Conservation (phyloP, 2,329 filamentous ascomycete species). For the Neoarthrinium moseri region DNA sequence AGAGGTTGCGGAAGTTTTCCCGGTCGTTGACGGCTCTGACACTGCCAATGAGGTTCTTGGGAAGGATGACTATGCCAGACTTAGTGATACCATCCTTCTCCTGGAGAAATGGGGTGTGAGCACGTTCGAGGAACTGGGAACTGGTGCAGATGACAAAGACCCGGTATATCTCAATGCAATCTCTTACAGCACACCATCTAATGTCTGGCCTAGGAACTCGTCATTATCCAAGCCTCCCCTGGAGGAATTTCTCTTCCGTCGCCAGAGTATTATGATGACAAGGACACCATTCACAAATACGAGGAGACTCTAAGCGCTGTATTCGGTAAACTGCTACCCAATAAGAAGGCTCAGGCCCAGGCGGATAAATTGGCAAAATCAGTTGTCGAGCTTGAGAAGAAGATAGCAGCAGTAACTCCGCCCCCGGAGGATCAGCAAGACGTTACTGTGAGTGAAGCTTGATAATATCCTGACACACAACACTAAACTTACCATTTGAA, state of each 20-base stretch:
- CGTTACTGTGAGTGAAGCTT: conserved; percentile 50
- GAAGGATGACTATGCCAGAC: conserved; percentile 26
- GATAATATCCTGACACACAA: too few relatives aligned
- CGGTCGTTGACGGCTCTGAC: conserved; percentile 25
- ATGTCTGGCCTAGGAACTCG: conserved; percentile 19
- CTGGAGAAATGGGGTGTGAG: conserved; percentile 44
- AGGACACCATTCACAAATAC: conserved; percentile 51
- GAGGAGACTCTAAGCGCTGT: conserved; percentile 40
- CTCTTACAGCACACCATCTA: conserved; percentile 9
- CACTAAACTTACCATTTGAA: conserved; percentile 18
- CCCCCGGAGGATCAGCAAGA: conserved; percentile 58
- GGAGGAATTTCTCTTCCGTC: conserved; percentile 57
- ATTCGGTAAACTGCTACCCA: conserved; percentile 28
- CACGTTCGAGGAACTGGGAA: conserved; percentile 33
- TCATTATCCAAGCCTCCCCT: conserved; percentile 39
- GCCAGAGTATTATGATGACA: conserved; percentile 59
- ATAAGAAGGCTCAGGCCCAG: conserved; percentile 16
- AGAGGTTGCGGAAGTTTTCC: conserved; percentile 46
- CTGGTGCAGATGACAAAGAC: conserved; percentile 42
- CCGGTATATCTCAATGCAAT: conserved; percentile 23
- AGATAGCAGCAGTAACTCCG: conserved; percentile 58
- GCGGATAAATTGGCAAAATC: conserved; percentile 32
- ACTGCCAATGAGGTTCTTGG: conserved; percentile 18
- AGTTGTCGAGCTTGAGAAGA: conserved; percentile 59
- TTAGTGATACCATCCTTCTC: conserved; percentile 45